Percentiles rank a stretch among this genome's conserved stretches.
These are phyloP conservation scores for Paracorniculantispora psalliotae DNA, from an alignment of 2,329 filamentous ascomycete species.

Conservation along the genomic window DNA sequence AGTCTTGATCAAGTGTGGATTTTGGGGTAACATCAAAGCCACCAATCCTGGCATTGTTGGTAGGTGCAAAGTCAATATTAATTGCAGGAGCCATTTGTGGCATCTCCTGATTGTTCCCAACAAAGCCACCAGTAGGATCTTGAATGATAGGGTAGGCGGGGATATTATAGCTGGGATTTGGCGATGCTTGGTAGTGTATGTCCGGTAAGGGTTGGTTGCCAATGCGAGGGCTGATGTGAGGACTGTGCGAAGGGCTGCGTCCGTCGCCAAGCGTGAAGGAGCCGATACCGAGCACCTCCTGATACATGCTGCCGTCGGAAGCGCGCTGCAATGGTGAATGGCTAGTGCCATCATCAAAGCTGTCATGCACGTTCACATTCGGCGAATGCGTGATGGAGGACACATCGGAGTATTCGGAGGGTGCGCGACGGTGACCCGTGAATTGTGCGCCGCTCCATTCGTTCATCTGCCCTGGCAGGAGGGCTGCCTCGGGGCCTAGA, in stretches of 20 bases:
- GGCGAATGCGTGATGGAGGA: constrained; percentile 83
- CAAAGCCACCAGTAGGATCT: constrained; percentile 45
- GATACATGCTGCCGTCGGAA: constrained; percentile 67
- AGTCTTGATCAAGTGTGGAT: constrained; percentile 64
- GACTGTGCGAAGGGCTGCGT: constrained; percentile 74
- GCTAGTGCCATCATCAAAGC: constrained; percentile 67
- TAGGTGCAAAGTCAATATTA: constrained; percentile 87
- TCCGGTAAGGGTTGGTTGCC: constrained; percentile 53
- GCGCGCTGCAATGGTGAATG: constrained; percentile 78
- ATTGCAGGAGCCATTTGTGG: constrained; percentile 89
- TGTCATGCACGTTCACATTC: constrained; percentile 70
- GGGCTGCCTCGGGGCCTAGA: constrained; percentile 52
- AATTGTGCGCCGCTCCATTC: constrained; percentile 60
- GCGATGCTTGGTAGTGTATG: constrained; percentile 40
- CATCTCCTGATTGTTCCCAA: constrained; percentile 52
- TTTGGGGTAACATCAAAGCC: constrained; percentile 47
- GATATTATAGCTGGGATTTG: constrained; percentile 35
- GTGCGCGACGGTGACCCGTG: constrained; percentile 74
- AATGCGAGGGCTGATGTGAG: constrained; percentile 60
- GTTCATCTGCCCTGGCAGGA: constrained; percentile 46
- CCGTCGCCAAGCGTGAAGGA: constrained; percentile 79
- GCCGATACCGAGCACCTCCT: constrained; percentile 72
- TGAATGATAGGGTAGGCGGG: constrained; percentile 34
- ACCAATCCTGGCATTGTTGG: constrained; percentile 42
- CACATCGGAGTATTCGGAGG: constrained; percentile 90